Base-by-base conservation (phyloP, 768 basidiomycete genomes). In the Mycena crocata region DNA sequence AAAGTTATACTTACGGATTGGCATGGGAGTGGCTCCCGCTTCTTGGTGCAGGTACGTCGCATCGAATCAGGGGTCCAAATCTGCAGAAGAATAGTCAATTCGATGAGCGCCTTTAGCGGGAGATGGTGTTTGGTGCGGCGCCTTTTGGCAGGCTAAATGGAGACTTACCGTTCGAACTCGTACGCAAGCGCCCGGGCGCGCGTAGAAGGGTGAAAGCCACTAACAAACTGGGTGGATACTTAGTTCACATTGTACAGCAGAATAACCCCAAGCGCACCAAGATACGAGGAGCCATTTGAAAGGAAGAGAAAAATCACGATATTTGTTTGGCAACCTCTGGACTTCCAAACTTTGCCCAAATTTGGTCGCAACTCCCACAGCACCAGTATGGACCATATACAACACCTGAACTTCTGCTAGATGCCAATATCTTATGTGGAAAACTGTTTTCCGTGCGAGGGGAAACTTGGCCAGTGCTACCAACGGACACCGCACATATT, bases 1-100 rank as follows among this genome's bases (percentile, higher is more conserved):
- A 71, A 62, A 60, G 66, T n/a, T n/a, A 73, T 67, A 94, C 93
- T 93, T 84, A 95, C 93, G 93, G 93, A 73, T 92, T 93, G 44
- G 90, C 85, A 62, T 84, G 86, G 21, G 91, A 87, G 68, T 90
- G 85, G n/a, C n/a, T n/a, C 0, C 90, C 89, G 79, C 93, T 92
- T 69, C 93, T 89, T 2, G 93, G 92, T 2, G 94, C 94, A 21
- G 94, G 94, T 19, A 96, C 93, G 75, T 96, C 94, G 80, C 94
- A 96, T 65, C 94, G 92, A 66, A 95, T 87, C 31, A 96, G 85
- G 60, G 90, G 91, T 21, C 94, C 94, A 71, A 84, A 95, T 61
- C 93, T 95, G 75, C 24, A 32, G 26, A 35, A 26, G 26, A 37
- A 35, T 35, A n/a, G n/a, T n/a, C n/a, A n/a, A n/a, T n/a, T n/a